phyloP scores from a whole-genome alignment of 2,329 filamentous ascomycete species.

The Aureobasidium sp. region DNA sequence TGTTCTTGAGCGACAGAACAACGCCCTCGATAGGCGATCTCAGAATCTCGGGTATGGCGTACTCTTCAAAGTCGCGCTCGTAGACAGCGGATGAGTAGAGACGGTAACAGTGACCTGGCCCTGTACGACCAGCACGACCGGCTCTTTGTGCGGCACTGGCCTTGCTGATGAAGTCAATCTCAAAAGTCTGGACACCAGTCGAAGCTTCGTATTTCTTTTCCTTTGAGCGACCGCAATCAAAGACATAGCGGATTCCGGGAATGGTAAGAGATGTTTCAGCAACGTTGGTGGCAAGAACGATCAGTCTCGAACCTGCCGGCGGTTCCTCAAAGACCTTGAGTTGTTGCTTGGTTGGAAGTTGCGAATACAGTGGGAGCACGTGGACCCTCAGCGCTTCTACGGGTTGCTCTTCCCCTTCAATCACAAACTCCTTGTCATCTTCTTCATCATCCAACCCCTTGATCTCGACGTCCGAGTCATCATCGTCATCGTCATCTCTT shows the following conservation, averaged over 20 bases:
- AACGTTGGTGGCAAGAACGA: slow-evolving; percentile 91
- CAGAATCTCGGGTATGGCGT: slow-evolving; percentile 80
- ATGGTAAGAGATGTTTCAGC: slow-evolving; percentile 97
- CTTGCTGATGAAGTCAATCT: slow-evolving; percentile 95
- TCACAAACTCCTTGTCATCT: slow-evolving; percentile 46
- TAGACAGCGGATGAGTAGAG: slow-evolving; percentile 93
- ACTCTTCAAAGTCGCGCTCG: slow-evolving; percentile 79
- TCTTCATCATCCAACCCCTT: slow-evolving; percentile 53
- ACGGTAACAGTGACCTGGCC: slow-evolving; percentile 90
- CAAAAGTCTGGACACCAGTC: slow-evolving; percentile 91
- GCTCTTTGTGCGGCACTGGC: slow-evolving; percentile 87
- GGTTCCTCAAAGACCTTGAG: slow-evolving; percentile 75
- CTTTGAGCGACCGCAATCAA: slow-evolving; percentile 88
- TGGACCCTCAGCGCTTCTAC: slow-evolving; percentile 67
- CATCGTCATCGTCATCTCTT: slow-evolving; percentile 29
- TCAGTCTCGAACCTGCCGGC: slow-evolving; percentile 73
- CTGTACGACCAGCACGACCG: slow-evolving; percentile 90
- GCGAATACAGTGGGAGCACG: slow-evolving; percentile 87
- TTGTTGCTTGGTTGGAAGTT: slow-evolving; percentile 85
- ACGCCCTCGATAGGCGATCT: slow-evolving; percentile 85
- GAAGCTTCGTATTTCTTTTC: slow-evolving; percentile 81
- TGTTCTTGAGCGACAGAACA: slow-evolving; percentile 87
- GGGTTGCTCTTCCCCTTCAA: slow-evolving; percentile 41
- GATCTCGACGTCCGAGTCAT: slow-evolving; percentile 52
- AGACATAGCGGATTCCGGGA: slow-evolving; percentile 89